Conservation (phyloP, 2,329 filamentous ascomycete genomes). For the Botrytis porri region DNA sequence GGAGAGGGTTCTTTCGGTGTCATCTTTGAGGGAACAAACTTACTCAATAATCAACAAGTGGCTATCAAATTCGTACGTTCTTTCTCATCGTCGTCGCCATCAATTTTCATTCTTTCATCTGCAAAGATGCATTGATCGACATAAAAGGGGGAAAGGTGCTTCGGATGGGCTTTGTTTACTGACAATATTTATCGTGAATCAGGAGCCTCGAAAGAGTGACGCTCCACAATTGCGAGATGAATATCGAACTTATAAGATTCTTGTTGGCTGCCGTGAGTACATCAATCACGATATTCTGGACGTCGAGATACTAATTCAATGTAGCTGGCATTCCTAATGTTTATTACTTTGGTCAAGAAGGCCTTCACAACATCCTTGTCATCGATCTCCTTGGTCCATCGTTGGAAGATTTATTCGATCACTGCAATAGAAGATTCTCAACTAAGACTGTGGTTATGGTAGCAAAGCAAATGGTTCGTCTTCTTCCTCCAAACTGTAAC, state of each 20-base stretch:
- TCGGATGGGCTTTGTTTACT: background rate
- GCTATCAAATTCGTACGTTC: conserved; percentile 95
- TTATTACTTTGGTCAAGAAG: conserved; percentile 98
- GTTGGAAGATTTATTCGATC: conserved; percentile 94
- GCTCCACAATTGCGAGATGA: conserved; percentile 97
- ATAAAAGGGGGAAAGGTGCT: conserved; percentile 8
- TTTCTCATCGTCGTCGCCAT: background rate
- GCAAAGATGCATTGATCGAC: background rate
- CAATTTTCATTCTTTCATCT: background rate
- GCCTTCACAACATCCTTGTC: conserved; percentile 96
- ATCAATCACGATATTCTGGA: conserved; percentile 20
- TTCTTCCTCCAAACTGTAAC: background rate
- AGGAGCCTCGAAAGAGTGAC: conserved; percentile 99
- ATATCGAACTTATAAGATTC: conserved; percentile 98
- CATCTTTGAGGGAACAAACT: conserved; percentile 97
- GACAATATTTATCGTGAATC: conserved; percentile 13
- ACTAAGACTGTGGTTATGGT: conserved; percentile 99
- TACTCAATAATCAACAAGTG: conserved; percentile 98
- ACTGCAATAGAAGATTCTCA: conserved; percentile 90
- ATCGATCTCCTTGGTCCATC: conserved; percentile 95
- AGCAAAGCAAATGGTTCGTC: conserved; percentile 89
- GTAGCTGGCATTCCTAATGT: conserved; percentile 97
- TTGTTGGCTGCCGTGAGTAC: conserved; percentile 95
- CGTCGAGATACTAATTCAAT: conserved; percentile 38
- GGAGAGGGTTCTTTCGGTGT: conserved; percentile 98